Evolutionary conservation across 2,329 filamentous ascomycete species (phyloP).

Genomic region (Endocalyx cinctus): DNA sequence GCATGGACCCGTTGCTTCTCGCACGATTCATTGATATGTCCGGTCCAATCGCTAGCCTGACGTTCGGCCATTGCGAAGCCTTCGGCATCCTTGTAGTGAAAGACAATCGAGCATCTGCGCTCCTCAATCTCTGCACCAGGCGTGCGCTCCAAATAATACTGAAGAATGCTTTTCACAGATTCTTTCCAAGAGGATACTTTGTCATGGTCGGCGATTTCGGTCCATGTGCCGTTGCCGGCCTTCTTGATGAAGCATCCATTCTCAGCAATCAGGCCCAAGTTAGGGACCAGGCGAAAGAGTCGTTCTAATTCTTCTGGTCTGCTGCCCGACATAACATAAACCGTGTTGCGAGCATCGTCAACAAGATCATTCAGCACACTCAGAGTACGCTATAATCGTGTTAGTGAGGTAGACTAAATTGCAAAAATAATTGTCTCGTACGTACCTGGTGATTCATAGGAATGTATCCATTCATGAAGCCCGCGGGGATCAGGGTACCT

Average conservation of each 20-base stretch:
- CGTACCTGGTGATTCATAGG: constrained; percentile 70
- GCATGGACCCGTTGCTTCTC: constrained; percentile 79
- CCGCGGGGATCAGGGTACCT: constrained; percentile 84
- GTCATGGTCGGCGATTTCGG: constrained; percentile 67
- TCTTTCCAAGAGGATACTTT: constrained; percentile 76
- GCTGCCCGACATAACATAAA: constrained; percentile 91
- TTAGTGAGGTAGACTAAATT: constrained; percentile 6
- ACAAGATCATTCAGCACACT: constrained; percentile 79
- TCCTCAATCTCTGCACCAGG: constrained; percentile 86
- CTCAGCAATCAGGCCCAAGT: constrained; percentile 85
- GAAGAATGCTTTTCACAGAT: constrained; percentile 75
- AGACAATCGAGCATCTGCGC: constrained; percentile 84
- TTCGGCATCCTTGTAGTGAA: constrained; percentile 81
- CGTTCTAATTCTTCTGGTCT: constrained; percentile 84
- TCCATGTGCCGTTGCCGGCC: constrained; percentile 66
- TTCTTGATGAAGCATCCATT: constrained; percentile 88
- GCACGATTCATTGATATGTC: constrained; percentile 92
- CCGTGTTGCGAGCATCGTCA: constrained; percentile 72
- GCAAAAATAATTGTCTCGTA: too few species aligned
- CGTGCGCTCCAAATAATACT: constrained; percentile 85
- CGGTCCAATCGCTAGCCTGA: constrained; percentile 83
- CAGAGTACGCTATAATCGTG: constrained; percentile 60
- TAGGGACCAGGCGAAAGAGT: constrained; percentile 77
- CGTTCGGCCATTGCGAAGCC: constrained; percentile 71
- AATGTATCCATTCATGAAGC: constrained; percentile 78